These are phyloP conservation scores for Blepharisma stoltei DNA, from an alignment of 73 alveolate genomes.

Conservation along the genomic window DNA sequence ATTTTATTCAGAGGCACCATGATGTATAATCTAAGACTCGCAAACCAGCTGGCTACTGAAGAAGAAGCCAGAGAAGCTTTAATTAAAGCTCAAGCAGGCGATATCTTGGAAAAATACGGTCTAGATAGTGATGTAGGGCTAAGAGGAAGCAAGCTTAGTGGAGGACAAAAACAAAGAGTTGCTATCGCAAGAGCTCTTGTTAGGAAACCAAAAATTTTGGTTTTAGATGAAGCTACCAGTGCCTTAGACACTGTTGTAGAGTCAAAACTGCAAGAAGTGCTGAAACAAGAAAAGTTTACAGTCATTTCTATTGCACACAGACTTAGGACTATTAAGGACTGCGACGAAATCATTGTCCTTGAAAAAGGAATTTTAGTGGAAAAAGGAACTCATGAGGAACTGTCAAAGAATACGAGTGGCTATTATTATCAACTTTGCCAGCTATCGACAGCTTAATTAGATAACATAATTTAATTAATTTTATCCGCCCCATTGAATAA, in stretches of 20 bases:
- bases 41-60: constrained; percentile 23
- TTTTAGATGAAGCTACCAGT: constrained; percentile 87
- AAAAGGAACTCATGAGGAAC: constrained; percentile 39
- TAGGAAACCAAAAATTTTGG: constrained; percentile 55
- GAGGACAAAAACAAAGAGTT: constrained; percentile 74
- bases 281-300: constrained; percentile 52
- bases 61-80: neutral
- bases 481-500: too few relatives aligned
- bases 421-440: neutral
- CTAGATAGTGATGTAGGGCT: neutral
- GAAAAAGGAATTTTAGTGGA: constrained; percentile 44
- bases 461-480: too few relatives aligned
- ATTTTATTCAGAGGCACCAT: constrained; percentile 45
- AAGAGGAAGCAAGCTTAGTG: constrained; percentile 40
- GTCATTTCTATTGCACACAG: constrained; percentile 46
- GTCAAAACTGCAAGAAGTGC: constrained; percentile 57
- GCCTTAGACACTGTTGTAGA: constrained; percentile 73
- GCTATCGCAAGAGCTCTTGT: constrained; percentile 75
- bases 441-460: too few relatives aligned
- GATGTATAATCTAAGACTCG: constrained; percentile 41
- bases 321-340: constrained; percentile 42
- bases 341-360: constrained; percentile 39
- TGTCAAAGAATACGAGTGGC: constrained; percentile 30
- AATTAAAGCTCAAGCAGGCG: neutral
- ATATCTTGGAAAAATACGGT: constrained; percentile 41